Base-by-base conservation (phyloP, 768 basidiomycete species). In the Roridomyces roridus region DNA sequence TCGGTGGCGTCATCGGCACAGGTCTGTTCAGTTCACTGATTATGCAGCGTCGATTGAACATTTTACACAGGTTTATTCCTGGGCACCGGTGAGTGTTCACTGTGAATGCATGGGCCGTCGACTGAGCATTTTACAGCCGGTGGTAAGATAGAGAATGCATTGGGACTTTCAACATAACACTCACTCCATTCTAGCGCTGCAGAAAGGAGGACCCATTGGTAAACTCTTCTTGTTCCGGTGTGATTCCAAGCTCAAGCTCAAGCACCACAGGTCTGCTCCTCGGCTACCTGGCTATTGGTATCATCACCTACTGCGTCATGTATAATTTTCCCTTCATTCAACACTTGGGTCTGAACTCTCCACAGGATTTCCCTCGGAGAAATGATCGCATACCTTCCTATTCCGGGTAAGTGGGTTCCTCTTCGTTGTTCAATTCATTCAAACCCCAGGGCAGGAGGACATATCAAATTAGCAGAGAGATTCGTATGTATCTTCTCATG, bases 401-500 rank as follows among this genome's bases (percentile, higher is more conserved):
- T 94, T 46, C 80, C 89, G 24, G 92, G 31, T 34, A 10, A 10
- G 31, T 15, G 15, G 11, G 31, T 11, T 34, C 31, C 31, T n/a
- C n/a, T n/a, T n/a, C n/a, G n/a, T n/a, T n/a, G n/a, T n/a, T n/a
- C n/a, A n/a, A 15, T 34, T 34, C 15, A 34, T 8, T 8, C 11
- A 34, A 11, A 15, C 31, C 31, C 15, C 4, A 11, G 3, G 10
- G 11, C 31, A 34, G 31, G 92, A 54, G 92, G 83, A 3, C 91
- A 92, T 63, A 92, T 93, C 70, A 90, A 79, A 57, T 73, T 94
- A 17, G 87, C 92, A 0, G 91, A 88, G 68, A 88, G 92, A 28
- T 94, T 94, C 65, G 87, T 59, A 50, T 2, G 51, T 41, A 1
- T 24, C 17, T 14, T 8, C 20, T 10, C 6, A 41, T 11, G 2